Percentiles rank a stretch among this genome's conserved stretches.
phyloP scores from a whole-genome alignment of 805 yeast species.

The Lachancea sp. region DNA sequence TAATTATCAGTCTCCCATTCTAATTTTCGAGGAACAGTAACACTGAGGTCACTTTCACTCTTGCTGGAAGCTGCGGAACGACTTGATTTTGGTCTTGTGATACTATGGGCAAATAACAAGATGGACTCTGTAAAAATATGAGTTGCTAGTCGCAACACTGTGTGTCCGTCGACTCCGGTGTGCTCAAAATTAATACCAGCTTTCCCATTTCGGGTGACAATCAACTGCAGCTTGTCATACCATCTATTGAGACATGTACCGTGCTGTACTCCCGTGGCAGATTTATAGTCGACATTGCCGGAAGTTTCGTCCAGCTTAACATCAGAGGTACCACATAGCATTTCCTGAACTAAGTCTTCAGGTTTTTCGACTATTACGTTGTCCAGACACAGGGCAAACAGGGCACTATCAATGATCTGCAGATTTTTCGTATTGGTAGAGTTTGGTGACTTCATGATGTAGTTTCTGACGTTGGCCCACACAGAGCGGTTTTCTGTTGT shows the following conservation, averaged over 20 bases:
- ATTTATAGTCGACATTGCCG: slow-evolving; percentile 4
- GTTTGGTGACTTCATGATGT: slow-evolving; percentile 37
- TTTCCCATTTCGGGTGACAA: slow-evolving; percentile 80
- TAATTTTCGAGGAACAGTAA: slow-evolving; percentile 74
- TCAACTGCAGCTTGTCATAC: slow-evolving; percentile 88
- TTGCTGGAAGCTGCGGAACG: slow-evolving; percentile 19
- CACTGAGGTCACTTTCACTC: slow-evolving; percentile 31
- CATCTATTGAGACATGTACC: slow-evolving; percentile 94
- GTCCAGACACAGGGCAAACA: slow-evolving; percentile 79
- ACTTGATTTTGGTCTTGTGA: slow-evolving; percentile 47
- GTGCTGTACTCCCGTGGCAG: slow-evolving; percentile 63
- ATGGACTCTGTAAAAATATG: slow-evolving; percentile 91
- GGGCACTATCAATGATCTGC: slow-evolving; percentile 69
- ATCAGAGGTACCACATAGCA: slow-evolving; percentile 79
- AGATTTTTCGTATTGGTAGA: slow-evolving; percentile 60
- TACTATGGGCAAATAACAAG: slow-evolving; percentile 74
- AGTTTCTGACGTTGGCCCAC: slow-evolving; percentile 73
- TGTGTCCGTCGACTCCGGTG: slow-evolving; percentile 94
- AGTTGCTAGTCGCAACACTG: slow-evolving; percentile 78
- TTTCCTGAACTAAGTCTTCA: slow-evolving; percentile 67
- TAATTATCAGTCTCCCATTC: slow-evolving; percentile 85
- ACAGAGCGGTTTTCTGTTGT: slow-evolving; percentile 84
- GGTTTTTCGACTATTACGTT: slow-evolving; percentile 58
- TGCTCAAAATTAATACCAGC: slow-evolving; percentile 93
- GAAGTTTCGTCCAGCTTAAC: slow-evolving; percentile 44